A percentile compares a stretch with the other conserved stretches of the same genome.
Evolutionary conservation across 2,329 filamentous ascomycete species (phyloP).

Genomic region (Venturia aucupariae): DNA sequence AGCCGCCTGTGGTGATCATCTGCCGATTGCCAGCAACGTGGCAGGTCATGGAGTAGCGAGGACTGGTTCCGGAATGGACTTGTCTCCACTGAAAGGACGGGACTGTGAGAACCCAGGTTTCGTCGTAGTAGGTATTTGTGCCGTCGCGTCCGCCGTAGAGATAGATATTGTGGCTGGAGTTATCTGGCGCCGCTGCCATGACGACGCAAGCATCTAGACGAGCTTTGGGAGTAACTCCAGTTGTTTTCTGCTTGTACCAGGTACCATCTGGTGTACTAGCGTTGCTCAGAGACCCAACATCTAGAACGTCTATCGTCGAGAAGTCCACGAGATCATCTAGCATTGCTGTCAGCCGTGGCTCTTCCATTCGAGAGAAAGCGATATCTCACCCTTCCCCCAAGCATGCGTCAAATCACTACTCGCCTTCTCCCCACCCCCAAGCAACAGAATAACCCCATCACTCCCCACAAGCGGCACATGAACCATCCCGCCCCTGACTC

Average conservation of each 20-base stretch:
- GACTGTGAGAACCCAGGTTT: conserved; percentile 37
- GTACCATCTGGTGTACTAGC: conserved; percentile 23
- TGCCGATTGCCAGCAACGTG: conserved; percentile 30
- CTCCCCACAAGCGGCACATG: not conserved
- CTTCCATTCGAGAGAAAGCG: not conserved
- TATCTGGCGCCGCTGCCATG: conserved; percentile 33
- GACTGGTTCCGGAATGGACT: conserved; percentile 28
- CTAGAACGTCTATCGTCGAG: conserved; percentile 32
- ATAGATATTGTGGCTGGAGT: conserved; percentile 39
- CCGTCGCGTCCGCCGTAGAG: conserved; percentile 40
- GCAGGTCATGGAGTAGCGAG: conserved; percentile 35
- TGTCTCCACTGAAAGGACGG: conserved; percentile 39
- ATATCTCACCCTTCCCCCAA: not conserved
- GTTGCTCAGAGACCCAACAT: conserved; percentile 28
- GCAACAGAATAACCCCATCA: not conserved
- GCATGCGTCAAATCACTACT: not conserved
- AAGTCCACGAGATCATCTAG: conserved; percentile 22
- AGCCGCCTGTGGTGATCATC: conserved; percentile 35
- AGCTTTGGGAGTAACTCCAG: conserved; percentile 31
- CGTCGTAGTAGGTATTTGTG: conserved; percentile 28
- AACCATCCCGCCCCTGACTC: not conserved
- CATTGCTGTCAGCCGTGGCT: not conserved
- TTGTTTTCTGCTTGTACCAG: conserved; percentile 36
- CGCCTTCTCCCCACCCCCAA: conserved; percentile 3
- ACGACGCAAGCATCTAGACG: conserved; percentile 39